These are phyloP conservation scores for Lentinula lateritia DNA, from an alignment of 768 basidiomycete species.

Conservation along the genomic window DNA sequence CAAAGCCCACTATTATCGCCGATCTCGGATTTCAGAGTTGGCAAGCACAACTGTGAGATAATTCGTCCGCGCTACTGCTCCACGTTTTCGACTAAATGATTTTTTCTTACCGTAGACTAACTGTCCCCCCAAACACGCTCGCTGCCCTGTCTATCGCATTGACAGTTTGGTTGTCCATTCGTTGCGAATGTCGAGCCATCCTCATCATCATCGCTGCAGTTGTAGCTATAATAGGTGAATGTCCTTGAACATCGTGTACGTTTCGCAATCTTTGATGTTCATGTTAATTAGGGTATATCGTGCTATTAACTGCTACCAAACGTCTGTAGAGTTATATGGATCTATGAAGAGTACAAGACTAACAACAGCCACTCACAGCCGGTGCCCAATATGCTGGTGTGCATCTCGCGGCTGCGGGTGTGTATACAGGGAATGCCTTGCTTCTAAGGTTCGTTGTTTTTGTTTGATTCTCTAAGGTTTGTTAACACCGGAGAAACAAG, in stretches of 20 bases:
- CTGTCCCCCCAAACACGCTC: constrained; percentile 52
- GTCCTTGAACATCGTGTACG: not conserved
- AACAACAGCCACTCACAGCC: constrained; percentile 22
- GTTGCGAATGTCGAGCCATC: constrained; percentile 37
- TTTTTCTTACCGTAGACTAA: constrained; percentile 34
- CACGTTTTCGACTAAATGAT: constrained; percentile 12
- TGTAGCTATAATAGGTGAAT: constrained; percentile 46
- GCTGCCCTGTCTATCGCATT: constrained; percentile 44
- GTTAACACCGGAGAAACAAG: constrained; percentile 15
- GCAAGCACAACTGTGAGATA: constrained; percentile 49
- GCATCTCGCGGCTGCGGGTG: constrained; percentile 47
- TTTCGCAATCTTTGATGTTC: not conserved
- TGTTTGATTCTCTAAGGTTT: not conserved
- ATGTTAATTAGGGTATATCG: constrained; percentile 42
- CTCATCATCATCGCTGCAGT: constrained; percentile 47
- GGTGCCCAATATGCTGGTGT: constrained; percentile 54
- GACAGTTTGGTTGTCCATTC: constrained; percentile 48
- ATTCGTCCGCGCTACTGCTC: not conserved
- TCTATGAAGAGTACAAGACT: not conserved
- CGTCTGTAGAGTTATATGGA: constrained; percentile 23
- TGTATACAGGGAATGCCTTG: constrained; percentile 54
- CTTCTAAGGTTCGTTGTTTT: constrained; percentile 23
- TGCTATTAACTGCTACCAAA: constrained; percentile 42
- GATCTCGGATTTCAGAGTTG: constrained; percentile 52
- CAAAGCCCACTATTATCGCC: constrained; percentile 56